These are phyloP conservation scores for Ceratobasidium sp. DNA, from an alignment of 1,284 basidiomycete species.

Conservation along the genomic window DNA sequence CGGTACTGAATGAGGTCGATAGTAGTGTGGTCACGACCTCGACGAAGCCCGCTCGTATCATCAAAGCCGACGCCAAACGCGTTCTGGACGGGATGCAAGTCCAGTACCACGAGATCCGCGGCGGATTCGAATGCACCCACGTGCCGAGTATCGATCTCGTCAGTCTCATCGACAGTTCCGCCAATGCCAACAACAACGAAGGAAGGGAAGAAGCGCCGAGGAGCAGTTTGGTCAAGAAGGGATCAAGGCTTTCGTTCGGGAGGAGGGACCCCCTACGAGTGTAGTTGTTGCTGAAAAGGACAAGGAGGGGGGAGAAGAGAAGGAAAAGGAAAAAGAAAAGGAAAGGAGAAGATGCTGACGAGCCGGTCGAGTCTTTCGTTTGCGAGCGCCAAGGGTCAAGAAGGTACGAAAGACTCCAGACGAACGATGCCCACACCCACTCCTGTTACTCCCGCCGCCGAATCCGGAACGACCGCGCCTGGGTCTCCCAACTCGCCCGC, in stretches of 20 bases:
- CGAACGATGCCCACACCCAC: constrained; percentile 53
- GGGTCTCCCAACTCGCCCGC: constrained; percentile 21
- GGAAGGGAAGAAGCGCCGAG: constrained; percentile 54
- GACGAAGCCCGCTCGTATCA: constrained; percentile 83
- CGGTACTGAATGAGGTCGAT: neutral
- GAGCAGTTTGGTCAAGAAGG: constrained; percentile 75
- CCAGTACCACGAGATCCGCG: constrained; percentile 89
- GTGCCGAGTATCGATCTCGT: constrained; percentile 91
- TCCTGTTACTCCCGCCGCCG: neutral
- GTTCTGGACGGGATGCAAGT: constrained; percentile 95
- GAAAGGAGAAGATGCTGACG: constrained; percentile 44
- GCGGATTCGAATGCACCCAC: constrained; percentile 96
- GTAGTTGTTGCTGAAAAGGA: constrained; percentile 55
- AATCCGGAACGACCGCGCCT: neutral
- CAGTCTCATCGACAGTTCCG: constrained; percentile 64
- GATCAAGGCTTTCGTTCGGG: constrained; percentile 79
- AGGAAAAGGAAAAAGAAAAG: constrained; percentile 59
- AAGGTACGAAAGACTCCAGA: constrained; percentile 6
- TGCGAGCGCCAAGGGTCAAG: constrained; percentile 13
- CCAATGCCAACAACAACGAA: neutral
- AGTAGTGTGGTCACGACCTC: constrained; percentile 92
- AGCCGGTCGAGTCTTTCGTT: constrained; percentile 42
- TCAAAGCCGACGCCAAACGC: constrained; percentile 86
- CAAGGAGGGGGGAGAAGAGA: constrained; percentile 58
- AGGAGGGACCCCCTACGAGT: constrained; percentile 60